Evolutionary conservation across 139 green algal species (phyloP), one percentile per base, ranked within the genome.

Genomic region (Monoraphidium neglectum): DNA sequence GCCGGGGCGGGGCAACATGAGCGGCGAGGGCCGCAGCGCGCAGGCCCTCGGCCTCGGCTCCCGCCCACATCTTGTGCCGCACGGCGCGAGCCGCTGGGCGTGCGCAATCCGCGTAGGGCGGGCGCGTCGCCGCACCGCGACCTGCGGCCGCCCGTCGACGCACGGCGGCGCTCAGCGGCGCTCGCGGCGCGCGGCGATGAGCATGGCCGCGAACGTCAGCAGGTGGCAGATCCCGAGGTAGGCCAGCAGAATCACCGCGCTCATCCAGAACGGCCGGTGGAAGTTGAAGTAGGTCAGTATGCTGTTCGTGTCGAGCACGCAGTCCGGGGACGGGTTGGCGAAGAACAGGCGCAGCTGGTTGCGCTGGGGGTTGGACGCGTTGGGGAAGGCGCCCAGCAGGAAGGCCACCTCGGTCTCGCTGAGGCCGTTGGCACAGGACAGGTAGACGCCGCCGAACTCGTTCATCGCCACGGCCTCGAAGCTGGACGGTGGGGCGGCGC

Each of bases 381-480:
- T 70, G 35, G 62, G 62, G 23, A 70, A 46, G 18, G 33, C 33
- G 33, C 21, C n/a, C 15, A 43, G 35, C 62, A 70, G 5, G 32
- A 70, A 30, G 62, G 6, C 46, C 10, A 70, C 18, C 8, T 43
- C 23, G 13, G 23, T 46, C 8, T 43, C 30, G 35, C n/a, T 30
- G 15, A 70, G 12, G 32, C 33, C 66, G 4, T 57, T 46, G 38
- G 51, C n/a, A 32, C 76, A 81, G 46, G 49, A 49, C 53, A 76
- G 68, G 57, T 47, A 23, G 5, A 40, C 26, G 49, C 60, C 61
- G 5, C 56, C 24, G 47, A 81, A 73, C 71, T 81, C 65, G 8
- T 62, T 36, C 30, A 65, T 81, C 6, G 65, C 65, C 28, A 69
- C 30, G 8, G 35, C 76, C 63, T 81, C 71, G 46, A 72, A 81